Conservation (phyloP, 2,329 filamentous ascomycete species). For the Aspergillus pseudotamarii region DNA sequence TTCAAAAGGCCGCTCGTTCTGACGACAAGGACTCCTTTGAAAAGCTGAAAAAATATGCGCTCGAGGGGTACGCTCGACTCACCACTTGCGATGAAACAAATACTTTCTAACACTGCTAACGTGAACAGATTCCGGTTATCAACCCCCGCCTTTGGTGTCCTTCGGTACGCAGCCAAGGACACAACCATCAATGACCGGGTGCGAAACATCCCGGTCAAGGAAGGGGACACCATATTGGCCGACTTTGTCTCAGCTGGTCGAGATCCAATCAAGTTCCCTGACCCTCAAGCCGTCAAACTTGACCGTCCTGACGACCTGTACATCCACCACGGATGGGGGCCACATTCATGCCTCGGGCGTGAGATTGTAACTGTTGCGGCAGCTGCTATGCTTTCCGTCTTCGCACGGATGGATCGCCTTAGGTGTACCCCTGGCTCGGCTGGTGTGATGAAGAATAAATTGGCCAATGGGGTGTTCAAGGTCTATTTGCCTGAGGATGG, state of each 20-base stretch:
- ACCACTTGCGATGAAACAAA: neutral
- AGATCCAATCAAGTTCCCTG: slow-evolving; percentile 2
- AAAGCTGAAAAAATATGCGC: slow-evolving; percentile 16
- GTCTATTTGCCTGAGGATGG: slow-evolving; percentile 11
- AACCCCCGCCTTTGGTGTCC: slow-evolving; percentile 16
- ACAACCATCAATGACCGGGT: slow-evolving; percentile 1
- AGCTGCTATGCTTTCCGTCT: slow-evolving; percentile 3
- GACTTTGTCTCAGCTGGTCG: slow-evolving; percentile 10
- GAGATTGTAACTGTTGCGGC: slow-evolving; percentile 6
- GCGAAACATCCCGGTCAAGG: neutral
- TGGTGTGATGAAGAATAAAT: slow-evolving; percentile 6
- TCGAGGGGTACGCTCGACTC: slow-evolving; percentile 11
- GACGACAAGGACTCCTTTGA: slow-evolving; percentile 10
- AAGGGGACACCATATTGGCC: slow-evolving; percentile 8
- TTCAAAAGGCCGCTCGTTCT: slow-evolving; percentile 6
- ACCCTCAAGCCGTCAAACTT: slow-evolving; percentile 6
- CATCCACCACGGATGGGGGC: slow-evolving; percentile 10
- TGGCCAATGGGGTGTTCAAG: slow-evolving; percentile 4
- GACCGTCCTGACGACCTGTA: slow-evolving; percentile 10
- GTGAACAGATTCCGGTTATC: slow-evolving; percentile 14
- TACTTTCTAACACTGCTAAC: neutral
- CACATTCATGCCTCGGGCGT: slow-evolving; percentile 9
- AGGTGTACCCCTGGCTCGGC: slow-evolving; percentile 2
- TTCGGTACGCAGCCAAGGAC: slow-evolving; percentile 6
- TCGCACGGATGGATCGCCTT: neutral